These are phyloP conservation scores for Candida sp. DNA, from an alignment of 1,139 yeast species.

Conservation along the genomic window DNA sequence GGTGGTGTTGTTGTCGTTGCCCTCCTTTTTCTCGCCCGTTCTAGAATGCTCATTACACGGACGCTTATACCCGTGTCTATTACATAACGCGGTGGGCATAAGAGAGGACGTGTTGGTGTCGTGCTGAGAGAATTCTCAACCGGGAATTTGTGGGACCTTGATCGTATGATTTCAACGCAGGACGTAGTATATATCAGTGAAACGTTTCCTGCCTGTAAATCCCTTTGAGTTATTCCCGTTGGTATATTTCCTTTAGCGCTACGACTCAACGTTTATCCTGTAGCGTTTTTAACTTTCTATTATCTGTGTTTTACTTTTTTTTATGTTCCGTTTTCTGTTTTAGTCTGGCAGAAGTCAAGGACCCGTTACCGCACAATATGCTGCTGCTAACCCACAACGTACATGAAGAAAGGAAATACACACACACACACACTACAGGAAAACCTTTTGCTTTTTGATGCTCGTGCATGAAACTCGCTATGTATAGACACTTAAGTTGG, in stretches of 20 bases:
- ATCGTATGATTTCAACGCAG: conserved; percentile 1
- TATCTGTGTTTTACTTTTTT: no score
- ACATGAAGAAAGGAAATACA: no score
- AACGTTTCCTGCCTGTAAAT: background rate
- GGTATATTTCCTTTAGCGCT: background rate
- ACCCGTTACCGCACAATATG: no score
- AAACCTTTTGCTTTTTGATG: background rate
- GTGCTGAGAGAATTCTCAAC: background rate
- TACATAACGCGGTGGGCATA: background rate
- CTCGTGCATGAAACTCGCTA: background rate
- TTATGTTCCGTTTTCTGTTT: no score
- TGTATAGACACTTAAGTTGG: background rate
- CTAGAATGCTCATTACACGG: no score
- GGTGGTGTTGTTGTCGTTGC: no score
- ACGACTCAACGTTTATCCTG: background rate
- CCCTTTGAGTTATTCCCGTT: background rate
- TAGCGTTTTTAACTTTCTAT: no score
- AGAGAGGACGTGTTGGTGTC: background rate
- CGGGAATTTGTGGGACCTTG: no score
- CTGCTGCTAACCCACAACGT: no score
- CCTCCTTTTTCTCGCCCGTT: no score
- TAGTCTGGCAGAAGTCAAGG: no score
- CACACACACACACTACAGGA: background rate
- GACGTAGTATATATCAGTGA: background rate
- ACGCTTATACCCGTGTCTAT: background rate